These are phyloP conservation scores for Candida verbasci DNA, from an alignment of 805 yeast genomes.

Conservation along the genomic window DNA sequence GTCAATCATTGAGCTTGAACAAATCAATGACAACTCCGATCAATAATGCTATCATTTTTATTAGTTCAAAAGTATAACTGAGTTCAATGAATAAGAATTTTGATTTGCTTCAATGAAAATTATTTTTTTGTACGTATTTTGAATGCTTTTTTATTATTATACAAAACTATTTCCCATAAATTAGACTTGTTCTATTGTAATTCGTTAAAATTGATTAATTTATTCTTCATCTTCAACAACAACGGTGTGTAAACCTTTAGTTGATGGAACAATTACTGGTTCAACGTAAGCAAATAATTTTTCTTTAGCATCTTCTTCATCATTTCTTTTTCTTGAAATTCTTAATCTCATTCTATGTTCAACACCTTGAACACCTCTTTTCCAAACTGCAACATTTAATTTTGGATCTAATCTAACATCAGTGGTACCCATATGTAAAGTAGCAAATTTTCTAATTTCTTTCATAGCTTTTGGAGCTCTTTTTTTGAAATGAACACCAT, in stretches of 20 bases:
- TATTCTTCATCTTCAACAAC: slow-evolving; percentile 77
- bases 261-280: slow-evolving; percentile 89
- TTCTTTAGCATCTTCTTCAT: slow-evolving; percentile 98
- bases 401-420: slow-evolving; percentile 99
- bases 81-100: too few relatives aligned
- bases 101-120: too few relatives aligned
- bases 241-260: slow-evolving; percentile 97
- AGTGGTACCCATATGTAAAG: slow-evolving; percentile 97
- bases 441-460: slow-evolving; percentile 98
- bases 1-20: too few relatives aligned
- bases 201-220: too few relatives aligned
- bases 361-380: slow-evolving; percentile 99
- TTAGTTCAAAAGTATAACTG: too few relatives aligned
- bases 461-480: slow-evolving; percentile 99
- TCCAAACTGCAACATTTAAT: slow-evolving; percentile 98
- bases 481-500: slow-evolving; percentile 98
- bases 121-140: too few relatives aligned
- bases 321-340: slow-evolving; percentile 99
- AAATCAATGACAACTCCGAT: too few relatives aligned
- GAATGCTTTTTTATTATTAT: slow-evolving; percentile 7
- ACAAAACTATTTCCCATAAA: slow-evolving; percentile 7
- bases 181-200: not conserved
- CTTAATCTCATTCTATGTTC: slow-evolving; percentile 97
- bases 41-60: too few relatives aligned
- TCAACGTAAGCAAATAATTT: slow-evolving; percentile 97